Evolutionary conservation across 2,329 filamentous ascomycete species (phyloP), one percentile per base, ranked within the genome.

Genomic region (Paracorniculantispora psalliotae): DNA sequence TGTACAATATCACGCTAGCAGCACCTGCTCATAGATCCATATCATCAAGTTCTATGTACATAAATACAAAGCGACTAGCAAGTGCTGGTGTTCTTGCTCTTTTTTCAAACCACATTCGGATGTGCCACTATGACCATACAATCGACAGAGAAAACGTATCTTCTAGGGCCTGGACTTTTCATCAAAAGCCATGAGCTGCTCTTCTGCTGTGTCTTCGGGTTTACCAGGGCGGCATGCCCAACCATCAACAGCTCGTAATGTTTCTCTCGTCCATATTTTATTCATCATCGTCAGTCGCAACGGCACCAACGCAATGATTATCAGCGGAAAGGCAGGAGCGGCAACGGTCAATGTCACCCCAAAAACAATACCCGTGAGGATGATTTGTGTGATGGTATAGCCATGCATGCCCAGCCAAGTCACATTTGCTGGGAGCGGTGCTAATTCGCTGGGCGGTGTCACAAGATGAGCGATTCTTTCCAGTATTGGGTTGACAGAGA

Each of bases 281-380:
- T 82, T 84, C 83, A 88, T 87, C 13, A 86, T 57, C 17, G 80
- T 72, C 9, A 88, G 67, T 12, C 85, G 74, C n/a, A 85, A 74
- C 0, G 85, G 85, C 1, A 88, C 84, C n/a, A 87, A 69, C 6
- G 80, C 77, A 56, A 87, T 82, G 61, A 88, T 86, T 26, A 87
- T 77, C 8, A 88, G 71, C 1, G 85, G 85, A 63, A 88, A 88
- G 0, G 79, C 83, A 0, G 84, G 83, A 0, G 84, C 84, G 0
- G 79, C 84, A n/a, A 81, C 77, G 0, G 84, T 87, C 54, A 87
- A 73, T 0, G 84, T 88, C 17, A 87, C 71, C 35, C 82, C 80
- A 65, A 88, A 88, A n/a, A 88, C 81, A 4, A 80, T 75, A 0
- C 79, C 78, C 2, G 85, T 86, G 47, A 85, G 70, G 1, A 81